phyloP scores from a whole-genome alignment of 2,329 filamentous ascomycete species.

The Phaeosphaeria sp. region DNA sequence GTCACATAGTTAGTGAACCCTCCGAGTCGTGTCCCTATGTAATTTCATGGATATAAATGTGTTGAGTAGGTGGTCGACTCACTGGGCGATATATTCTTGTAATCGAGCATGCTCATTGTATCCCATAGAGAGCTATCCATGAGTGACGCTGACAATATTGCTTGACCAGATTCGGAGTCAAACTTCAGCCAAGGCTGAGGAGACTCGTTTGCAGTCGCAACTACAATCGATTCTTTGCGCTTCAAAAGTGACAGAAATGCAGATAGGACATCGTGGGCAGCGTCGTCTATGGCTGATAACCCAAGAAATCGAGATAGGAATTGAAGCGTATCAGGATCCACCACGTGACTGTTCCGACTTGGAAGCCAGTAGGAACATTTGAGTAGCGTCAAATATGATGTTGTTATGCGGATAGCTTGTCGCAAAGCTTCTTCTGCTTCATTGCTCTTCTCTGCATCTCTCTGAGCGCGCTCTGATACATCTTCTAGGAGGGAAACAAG shows the following conservation, averaged over 20 bases:
- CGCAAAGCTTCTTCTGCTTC: slow-evolving; percentile 3
- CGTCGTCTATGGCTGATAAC: slow-evolving; percentile 24
- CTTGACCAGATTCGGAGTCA: slow-evolving; percentile 2
- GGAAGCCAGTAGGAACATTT: slow-evolving; percentile 43
- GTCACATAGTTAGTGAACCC: neutral
- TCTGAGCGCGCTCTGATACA: neutral
- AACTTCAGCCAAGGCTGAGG: slow-evolving; percentile 5
- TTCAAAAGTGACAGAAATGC: slow-evolving; percentile 30
- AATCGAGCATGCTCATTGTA: slow-evolving; percentile 23
- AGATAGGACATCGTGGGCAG: slow-evolving; percentile 35
- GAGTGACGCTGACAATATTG: slow-evolving; percentile 11
- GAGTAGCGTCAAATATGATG: slow-evolving; percentile 33
- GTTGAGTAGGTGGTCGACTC: neutral
- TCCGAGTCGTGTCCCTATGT: neutral
- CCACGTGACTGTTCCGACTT: slow-evolving; percentile 20
- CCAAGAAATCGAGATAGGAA: slow-evolving; percentile 30
- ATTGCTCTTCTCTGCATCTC: neutral
- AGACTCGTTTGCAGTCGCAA: slow-evolving; percentile 1
- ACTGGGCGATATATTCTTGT: slow-evolving; percentile 18
- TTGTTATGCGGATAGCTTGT: slow-evolving; percentile 10
- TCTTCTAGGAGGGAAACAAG: slow-evolving; percentile 7
- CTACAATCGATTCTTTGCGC: slow-evolving; percentile 6
- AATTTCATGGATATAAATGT: neutral
- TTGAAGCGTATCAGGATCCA: slow-evolving; percentile 19
- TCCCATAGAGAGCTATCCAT: slow-evolving; percentile 34